Evolutionary conservation across 2,329 filamentous ascomycete species (phyloP).

Genomic region (Didymella keratinophila): DNA sequence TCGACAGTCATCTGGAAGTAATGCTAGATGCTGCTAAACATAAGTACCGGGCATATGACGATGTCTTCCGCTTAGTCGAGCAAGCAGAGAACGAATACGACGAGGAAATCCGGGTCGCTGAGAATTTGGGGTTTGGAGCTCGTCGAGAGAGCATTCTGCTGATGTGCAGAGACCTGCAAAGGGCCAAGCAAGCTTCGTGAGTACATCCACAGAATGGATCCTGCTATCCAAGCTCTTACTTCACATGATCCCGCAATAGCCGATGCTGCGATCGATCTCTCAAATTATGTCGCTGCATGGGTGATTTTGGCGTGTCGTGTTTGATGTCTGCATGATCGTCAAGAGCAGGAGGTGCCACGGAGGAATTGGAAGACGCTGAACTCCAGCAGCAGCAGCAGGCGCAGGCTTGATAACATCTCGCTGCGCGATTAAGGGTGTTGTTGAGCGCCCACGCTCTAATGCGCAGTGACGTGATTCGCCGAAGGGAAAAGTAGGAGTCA

Average conservation of each 20-base stretch:
- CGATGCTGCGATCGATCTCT: background rate
- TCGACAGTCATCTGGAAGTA: conserved; percentile 18
- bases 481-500: conserved; percentile 12
- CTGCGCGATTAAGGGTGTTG: conserved; percentile 19
- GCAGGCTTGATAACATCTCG: background rate
- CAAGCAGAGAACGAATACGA: background rate
- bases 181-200: conserved; percentile 1
- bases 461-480: conserved; percentile 18
- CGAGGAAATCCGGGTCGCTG: background rate
- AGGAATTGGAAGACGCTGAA: background rate
- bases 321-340: conserved; percentile 12
- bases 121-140: conserved; percentile 5
- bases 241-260: conserved; percentile 1
- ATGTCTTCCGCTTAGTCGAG: background rate
- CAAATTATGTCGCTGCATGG: background rate
- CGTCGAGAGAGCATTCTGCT: conserved; percentile 10
- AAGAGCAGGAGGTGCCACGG: background rate
- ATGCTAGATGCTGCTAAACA: conserved; percentile 17
- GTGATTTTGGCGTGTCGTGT: conserved; percentile 3
- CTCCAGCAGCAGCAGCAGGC: background rate
- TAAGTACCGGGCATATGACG: conserved; percentile 20
- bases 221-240: conserved; percentile 1
- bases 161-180: conserved; percentile 6
- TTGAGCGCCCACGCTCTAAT: conserved; percentile 21
- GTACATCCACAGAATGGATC: background rate